Evolutionary conservation across 257 asterid species (phyloP).

Genomic region (Lycium barbarum): DNA sequence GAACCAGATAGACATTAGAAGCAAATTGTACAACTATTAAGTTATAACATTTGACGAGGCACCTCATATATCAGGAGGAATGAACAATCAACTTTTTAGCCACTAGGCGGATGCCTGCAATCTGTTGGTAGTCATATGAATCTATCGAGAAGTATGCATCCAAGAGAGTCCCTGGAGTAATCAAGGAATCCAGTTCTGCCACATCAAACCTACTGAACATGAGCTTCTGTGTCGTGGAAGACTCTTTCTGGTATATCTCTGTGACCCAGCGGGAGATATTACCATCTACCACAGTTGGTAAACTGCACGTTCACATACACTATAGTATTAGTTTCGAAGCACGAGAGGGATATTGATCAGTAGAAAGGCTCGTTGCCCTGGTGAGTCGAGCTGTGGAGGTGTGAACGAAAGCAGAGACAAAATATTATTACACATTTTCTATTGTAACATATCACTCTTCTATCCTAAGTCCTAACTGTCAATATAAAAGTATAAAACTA

Average conservation of each 20-base stretch:
- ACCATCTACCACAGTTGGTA: slow-evolving; percentile 66
- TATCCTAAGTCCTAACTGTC: background rate
- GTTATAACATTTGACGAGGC: background rate
- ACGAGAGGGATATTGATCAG: background rate
- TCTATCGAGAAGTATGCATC: slow-evolving; percentile 81
- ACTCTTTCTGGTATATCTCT: slow-evolving; percentile 72
- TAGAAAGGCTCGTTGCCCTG: background rate
- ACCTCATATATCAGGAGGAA: slow-evolving; percentile 39
- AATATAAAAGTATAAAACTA: background rate
- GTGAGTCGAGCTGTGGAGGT: background rate
- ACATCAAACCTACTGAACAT: slow-evolving; percentile 62
- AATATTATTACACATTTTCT: background rate
- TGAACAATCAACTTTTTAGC: slow-evolving; percentile 71
- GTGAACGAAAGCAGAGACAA: background rate
- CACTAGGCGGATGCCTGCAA: slow-evolving; percentile 82
- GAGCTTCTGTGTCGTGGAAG: slow-evolving; percentile 57
- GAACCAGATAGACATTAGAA: background rate
- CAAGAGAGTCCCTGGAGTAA: slow-evolving; percentile 62
- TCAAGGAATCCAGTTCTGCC: slow-evolving; percentile 54
- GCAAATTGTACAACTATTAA: background rate
- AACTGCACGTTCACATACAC: slow-evolving; percentile 50
- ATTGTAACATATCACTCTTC: background rate
- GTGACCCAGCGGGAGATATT: slow-evolving; percentile 60
- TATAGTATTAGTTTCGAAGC: background rate
- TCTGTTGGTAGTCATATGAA: slow-evolving; percentile 75